phyloP scores from a whole-genome alignment of 1,284 basidiomycete species.

The Apiotrichum porosum region DNA sequence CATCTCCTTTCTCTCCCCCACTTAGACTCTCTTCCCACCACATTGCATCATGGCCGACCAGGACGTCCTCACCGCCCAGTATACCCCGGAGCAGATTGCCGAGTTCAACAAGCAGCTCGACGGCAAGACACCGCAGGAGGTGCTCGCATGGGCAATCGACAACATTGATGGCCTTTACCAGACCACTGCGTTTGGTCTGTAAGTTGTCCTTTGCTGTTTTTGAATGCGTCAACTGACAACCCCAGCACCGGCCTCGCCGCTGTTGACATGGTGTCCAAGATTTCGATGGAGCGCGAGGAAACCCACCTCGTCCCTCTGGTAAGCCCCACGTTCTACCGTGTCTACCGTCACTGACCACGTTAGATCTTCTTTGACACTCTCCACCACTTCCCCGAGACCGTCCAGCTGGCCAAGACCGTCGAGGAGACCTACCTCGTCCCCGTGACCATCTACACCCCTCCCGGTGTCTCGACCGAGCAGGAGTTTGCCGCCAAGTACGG shows the following conservation, averaged over 20 bases:
- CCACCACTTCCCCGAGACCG: slow-evolving; percentile 92
- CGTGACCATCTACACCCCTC: slow-evolving; percentile 75
- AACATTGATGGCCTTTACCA: slow-evolving; percentile 71
- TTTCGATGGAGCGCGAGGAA: slow-evolving; percentile 50
- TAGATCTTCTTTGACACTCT: slow-evolving; percentile 96
- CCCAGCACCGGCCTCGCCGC: slow-evolving; percentile 73
- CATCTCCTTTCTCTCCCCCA: too few species aligned
- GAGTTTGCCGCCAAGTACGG: slow-evolving; percentile 84
- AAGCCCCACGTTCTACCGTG: not conserved
- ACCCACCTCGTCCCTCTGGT: slow-evolving; percentile 51
- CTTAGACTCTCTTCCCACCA: too few species aligned
- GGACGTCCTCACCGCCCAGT: slow-evolving; percentile 53
- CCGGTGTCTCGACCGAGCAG: slow-evolving; percentile 61
- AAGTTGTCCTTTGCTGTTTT: slow-evolving; percentile 15
- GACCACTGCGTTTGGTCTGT: slow-evolving; percentile 87
- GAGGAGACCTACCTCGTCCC: slow-evolving; percentile 68
- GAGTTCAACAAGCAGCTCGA: slow-evolving; percentile 69
- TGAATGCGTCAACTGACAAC: slow-evolving; percentile 1
- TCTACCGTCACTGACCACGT: slow-evolving; percentile 15
- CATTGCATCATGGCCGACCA: slow-evolving; percentile 8
- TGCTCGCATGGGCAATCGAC: slow-evolving; percentile 74
- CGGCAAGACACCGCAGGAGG: slow-evolving; percentile 68
- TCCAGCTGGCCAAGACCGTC: slow-evolving; percentile 76
- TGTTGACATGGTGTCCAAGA: slow-evolving; percentile 84
- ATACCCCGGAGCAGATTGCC: slow-evolving; percentile 60